Evolutionary conservation across 495 filamentous ascomycete species (phyloP), one percentile per base, ranked within the genome.

Genomic region (Mycothermus thermophilus): DNA sequence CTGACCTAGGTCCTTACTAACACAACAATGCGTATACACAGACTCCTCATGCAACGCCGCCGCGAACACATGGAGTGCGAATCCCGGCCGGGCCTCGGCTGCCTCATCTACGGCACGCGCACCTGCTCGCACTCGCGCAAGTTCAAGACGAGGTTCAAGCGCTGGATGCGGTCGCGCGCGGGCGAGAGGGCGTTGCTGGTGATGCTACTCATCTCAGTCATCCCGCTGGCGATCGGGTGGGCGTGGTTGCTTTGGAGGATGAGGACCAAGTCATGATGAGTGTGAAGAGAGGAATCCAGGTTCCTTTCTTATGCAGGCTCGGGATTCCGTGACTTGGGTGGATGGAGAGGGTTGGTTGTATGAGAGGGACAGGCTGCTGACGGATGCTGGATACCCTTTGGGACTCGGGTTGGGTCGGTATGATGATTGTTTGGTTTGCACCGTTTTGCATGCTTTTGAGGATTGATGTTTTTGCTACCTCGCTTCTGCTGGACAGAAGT

Each of bases 51-150:
- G 67, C 61, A 63, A 34, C 54, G 67, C 13, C 48, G 67, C 27
- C 51, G 69, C 35, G 62, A 69, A 39, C 69, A 72, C 35, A 45
- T 61, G 3, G 69, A 71, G 46, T 72, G 67, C 40, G 67, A 71
- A 38, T 62, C 59, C 3, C 56, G 62, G 17, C 63, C 60, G 7
- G 69, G 66, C 3, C 44, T 69, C 13, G 69, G 67, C 1, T 71
- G 69, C 40, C 46, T 71, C 14, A 55, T 72, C 8, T 67, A 63
- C 22, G 67, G 65, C 6, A 71, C 65, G 2, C 43, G 35, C 7
- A 51, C 41, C 1, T 72, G 68, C 23, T 29, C 48, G 3, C 58
- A 67, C 19, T 37, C 47, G 5, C 47, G 51, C 9, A 48, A 48
- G 39, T 36, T 60, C 1, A 39, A 27, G 21, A 47, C 43, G 12